phyloP scores from a whole-genome alignment of 2,329 filamentous ascomycete species.

The Trichoderma harzianum region DNA sequence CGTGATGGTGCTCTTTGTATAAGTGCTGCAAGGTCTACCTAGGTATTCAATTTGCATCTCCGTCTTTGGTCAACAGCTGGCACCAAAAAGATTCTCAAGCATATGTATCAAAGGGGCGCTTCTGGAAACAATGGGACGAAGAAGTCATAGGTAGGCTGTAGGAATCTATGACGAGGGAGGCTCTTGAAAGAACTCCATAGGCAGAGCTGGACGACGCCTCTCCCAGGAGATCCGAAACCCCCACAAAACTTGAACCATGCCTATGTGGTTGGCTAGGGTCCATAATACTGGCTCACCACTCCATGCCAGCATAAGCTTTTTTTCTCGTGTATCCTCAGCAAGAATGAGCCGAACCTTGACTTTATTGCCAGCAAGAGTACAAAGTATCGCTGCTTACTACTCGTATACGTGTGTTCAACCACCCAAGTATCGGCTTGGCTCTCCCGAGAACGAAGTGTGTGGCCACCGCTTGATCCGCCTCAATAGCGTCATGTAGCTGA shows the following conservation, averaged over 20 bases:
- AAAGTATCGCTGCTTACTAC: neutral
- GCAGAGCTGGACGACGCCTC: neutral
- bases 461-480: slow-evolving; percentile 4
- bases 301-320: neutral
- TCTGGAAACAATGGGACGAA: neutral
- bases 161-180: slow-evolving; percentile 1
- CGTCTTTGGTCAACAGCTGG: neutral
- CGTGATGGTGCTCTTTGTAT: neutral
- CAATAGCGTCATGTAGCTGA: neutral
- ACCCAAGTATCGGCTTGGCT: neutral
- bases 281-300: neutral
- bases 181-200: neutral
- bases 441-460: neutral
- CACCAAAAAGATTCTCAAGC: neutral
- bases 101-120: neutral
- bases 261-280: neutral
- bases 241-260: neutral
- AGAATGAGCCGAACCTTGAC: neutral
- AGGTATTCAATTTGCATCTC: neutral
- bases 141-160: neutral
- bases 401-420: neutral
- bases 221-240: neutral
- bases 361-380: neutral
- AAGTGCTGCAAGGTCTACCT: neutral
- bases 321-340: neutral